phyloP scores from a whole-genome alignment of 441 rosid genomes.

The Raphanus hybrid region DNA sequence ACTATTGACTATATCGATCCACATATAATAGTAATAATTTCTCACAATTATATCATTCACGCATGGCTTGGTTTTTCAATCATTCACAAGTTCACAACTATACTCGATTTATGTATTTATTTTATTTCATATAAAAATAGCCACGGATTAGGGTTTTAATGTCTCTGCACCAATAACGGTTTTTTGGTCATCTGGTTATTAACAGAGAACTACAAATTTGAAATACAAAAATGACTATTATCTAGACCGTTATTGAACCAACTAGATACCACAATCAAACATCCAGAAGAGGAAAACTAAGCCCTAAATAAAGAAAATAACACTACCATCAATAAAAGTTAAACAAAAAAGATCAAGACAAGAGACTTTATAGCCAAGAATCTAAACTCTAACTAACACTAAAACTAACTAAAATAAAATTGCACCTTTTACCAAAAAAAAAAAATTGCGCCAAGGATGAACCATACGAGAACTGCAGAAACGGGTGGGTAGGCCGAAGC shows the following conservation, averaged over 20 bases:
- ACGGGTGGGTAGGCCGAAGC: conserved; percentile 1
- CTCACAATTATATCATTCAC: conserved; percentile 33
- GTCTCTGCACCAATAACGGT: too few relatives aligned
- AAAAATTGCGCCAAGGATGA: neutral
- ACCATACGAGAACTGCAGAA: neutral
- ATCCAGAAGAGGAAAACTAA: neutral
- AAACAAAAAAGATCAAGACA: neutral
- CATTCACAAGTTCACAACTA: conserved; percentile 22
- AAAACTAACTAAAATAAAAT: too few relatives aligned
- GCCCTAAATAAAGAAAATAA: neutral
- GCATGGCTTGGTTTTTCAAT: conserved; percentile 39
- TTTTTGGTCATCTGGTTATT: neutral
- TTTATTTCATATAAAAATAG: conserved; percentile 20
- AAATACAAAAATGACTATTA: neutral
- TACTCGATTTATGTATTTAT: conserved; percentile 13
- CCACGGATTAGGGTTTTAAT: conserved; percentile 15
- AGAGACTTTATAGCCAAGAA: neutral
- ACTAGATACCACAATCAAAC: neutral
- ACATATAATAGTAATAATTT: conserved; percentile 35
- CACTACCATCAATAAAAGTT: neutral
- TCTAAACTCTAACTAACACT: neutral
- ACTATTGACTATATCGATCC: conserved; percentile 36
- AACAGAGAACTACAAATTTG: neutral
- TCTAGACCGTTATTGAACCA: neutral
- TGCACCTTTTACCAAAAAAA: neutral